These are phyloP conservation scores for Cerrena zonata DNA, from an alignment of 1,284 basidiomycete species.

Conservation along the genomic window DNA sequence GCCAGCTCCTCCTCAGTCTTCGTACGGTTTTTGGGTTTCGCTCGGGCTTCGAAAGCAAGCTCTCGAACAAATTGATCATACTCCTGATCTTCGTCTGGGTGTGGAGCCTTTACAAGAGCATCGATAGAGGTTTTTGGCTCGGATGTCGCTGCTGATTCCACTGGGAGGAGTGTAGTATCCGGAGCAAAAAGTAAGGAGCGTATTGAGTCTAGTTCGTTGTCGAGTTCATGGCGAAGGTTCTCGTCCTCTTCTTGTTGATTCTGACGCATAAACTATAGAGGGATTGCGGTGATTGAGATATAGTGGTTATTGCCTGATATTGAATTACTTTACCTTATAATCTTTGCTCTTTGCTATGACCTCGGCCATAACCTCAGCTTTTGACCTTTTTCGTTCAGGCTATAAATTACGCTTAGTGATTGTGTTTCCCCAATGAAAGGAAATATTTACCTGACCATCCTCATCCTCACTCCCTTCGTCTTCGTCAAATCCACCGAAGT, in stretches of 20 bases:
- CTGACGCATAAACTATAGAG: slow-evolving; percentile 75
- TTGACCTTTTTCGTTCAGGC: slow-evolving; percentile 81
- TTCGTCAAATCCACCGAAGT: slow-evolving; percentile 87
- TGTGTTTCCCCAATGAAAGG: neutral
- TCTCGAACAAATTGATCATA: slow-evolving; percentile 93
- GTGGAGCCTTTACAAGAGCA: slow-evolving; percentile 1
- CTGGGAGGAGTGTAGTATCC: slow-evolving; percentile 34
- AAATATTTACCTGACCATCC: slow-evolving; percentile 20
- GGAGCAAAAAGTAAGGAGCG: slow-evolving; percentile 69
- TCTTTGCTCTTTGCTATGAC: slow-evolving; percentile 96
- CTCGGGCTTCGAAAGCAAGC: slow-evolving; percentile 88
- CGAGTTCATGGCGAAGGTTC: slow-evolving; percentile 81
- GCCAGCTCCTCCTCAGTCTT: slow-evolving; percentile 96
- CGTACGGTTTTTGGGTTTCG: slow-evolving; percentile 90
- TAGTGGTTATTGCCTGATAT: no score
- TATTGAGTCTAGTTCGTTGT: slow-evolving; percentile 82
- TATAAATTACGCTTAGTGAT: slow-evolving; percentile 25
- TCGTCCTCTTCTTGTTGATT: slow-evolving; percentile 83
- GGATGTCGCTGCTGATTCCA: slow-evolving; percentile 17
- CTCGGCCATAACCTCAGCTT: slow-evolving; percentile 96
- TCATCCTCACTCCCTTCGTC: slow-evolving; percentile 53
- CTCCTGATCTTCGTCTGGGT: slow-evolving; percentile 36
- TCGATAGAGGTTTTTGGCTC: slow-evolving; percentile 3
- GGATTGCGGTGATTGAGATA: no score
- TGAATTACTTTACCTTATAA: slow-evolving; percentile 78